phyloP scores from a whole-genome alignment of 257 asterid genomes.

The Penstemon eatonii region DNA sequence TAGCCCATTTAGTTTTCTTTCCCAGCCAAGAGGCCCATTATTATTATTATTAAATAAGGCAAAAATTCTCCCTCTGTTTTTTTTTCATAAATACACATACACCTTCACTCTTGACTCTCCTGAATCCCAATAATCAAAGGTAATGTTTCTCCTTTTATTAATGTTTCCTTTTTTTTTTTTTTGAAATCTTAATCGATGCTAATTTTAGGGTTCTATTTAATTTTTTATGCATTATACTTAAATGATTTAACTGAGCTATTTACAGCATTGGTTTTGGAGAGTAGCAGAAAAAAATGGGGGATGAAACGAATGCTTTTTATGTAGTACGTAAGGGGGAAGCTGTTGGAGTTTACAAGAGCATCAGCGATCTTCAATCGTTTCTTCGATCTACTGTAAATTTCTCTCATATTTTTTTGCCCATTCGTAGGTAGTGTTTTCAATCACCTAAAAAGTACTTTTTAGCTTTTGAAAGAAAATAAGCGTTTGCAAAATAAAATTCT shows the following conservation, averaged over 20 bases:
- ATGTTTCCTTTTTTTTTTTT: neutral
- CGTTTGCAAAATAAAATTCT: too few species aligned
- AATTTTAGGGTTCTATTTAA: constrained; percentile 35
- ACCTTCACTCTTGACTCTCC: constrained; percentile 27
- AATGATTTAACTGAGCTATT: constrained; percentile 18
- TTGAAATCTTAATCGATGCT: constrained; percentile 6
- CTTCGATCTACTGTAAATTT: constrained; percentile 66
- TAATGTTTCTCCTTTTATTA: constrained; percentile 9
- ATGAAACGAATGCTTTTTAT: constrained; percentile 83
- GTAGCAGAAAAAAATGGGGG: constrained; percentile 53
- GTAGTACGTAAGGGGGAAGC: constrained; percentile 76
- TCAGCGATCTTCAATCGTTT: constrained; percentile 77
- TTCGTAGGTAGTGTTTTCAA: too few species aligned
- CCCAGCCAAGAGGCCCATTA: constrained; percentile 46
- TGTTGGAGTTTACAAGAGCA: constrained; percentile 82
- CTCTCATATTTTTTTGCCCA: neutral
- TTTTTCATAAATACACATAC: neutral
- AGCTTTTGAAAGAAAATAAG: too few species aligned
- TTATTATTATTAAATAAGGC: neutral
- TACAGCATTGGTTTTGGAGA: constrained; percentile 33
- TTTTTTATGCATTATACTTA: constrained; percentile 15
- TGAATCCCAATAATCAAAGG: constrained; percentile 30
- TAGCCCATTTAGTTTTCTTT: constrained; percentile 20
- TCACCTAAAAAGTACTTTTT: too few species aligned
- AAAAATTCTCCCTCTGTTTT: constrained; percentile 13